Conservation (phyloP, 306 rosid species). For the Potentilla sterilis region DNA sequence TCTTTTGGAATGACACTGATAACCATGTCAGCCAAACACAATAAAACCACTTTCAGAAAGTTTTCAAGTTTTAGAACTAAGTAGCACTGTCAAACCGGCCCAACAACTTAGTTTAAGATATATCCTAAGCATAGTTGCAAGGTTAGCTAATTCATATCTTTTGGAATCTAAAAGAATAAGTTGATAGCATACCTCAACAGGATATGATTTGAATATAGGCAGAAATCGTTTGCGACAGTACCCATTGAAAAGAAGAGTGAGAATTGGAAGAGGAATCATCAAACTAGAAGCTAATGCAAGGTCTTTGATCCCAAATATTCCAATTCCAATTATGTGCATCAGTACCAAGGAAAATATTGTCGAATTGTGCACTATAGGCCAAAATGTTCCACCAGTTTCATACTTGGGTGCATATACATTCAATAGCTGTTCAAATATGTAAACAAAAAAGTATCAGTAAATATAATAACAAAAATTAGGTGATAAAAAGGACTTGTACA, state of each 20-base stretch:
- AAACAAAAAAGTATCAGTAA: slow-evolving; percentile 5
- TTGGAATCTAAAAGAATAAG: not conserved
- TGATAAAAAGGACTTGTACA: not conserved
- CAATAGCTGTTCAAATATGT: slow-evolving; percentile 48
- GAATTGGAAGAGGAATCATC: slow-evolving; percentile 70
- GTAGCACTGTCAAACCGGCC: not conserved
- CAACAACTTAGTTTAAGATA: not conserved
- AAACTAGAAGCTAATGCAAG: slow-evolving; percentile 60
- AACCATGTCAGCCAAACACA: not conserved
- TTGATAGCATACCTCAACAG: slow-evolving; percentile 53
- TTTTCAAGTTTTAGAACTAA: not conserved
- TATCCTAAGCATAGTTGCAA: not conserved
- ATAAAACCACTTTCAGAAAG: not conserved
- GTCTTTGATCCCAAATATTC: slow-evolving; percentile 69
- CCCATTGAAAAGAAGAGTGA: slow-evolving; percentile 76
- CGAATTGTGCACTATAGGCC: slow-evolving; percentile 71
- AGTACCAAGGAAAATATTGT: slow-evolving; percentile 68
- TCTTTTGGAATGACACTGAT: too few relatives aligned
- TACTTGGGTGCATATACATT: slow-evolving; percentile 67
- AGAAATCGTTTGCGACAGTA: slow-evolving; percentile 67
- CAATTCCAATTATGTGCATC: slow-evolving; percentile 83
- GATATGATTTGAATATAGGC: slow-evolving; percentile 54
- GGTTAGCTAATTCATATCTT: not conserved
- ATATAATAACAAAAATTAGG: not conserved
- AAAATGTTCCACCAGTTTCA: slow-evolving; percentile 67